phyloP scores from a whole-genome alignment of 495 filamentous ascomycete genomes.

The Tetracladium marchalianum region DNA sequence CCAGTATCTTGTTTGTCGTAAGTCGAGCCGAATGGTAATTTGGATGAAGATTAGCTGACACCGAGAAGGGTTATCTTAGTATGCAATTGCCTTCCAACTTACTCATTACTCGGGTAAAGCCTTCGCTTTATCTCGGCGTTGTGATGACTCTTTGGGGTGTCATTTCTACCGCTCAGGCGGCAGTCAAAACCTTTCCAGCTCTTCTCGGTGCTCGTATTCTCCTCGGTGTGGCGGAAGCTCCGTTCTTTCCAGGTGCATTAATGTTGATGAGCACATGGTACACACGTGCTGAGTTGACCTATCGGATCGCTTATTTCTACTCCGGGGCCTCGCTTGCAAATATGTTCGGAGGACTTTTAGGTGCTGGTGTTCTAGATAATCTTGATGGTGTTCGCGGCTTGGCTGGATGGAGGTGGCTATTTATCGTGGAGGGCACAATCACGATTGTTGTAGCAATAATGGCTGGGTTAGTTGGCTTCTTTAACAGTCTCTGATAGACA shows the following conservation, averaged over 20 bases:
- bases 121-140: constrained; percentile 49
- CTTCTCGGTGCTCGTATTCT: constrained; percentile 48
- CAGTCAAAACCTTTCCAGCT: constrained; percentile 33
- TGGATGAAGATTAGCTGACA: constrained; percentile 31
- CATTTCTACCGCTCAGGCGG: constrained; percentile 36
- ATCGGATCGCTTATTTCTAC: constrained; percentile 48
- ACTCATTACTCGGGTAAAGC: constrained; percentile 42
- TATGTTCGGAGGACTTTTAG: constrained; percentile 49
- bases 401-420: constrained; percentile 36
- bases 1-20: constrained; percentile 28
- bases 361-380: constrained; percentile 36
- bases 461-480: constrained; percentile 17
- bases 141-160: constrained; percentile 45
- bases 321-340: constrained; percentile 45
- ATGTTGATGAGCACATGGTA: constrained; percentile 43
- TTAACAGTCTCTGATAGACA: constrained; percentile 14
- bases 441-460: constrained; percentile 18
- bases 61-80: constrained; percentile 47
- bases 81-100: constrained; percentile 53
- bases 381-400: constrained; percentile 38
- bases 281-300: constrained; percentile 21
- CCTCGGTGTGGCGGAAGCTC: constrained; percentile 39
- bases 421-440: constrained; percentile 30
- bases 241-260: constrained; percentile 37
- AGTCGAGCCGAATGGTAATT: constrained; percentile 36